Conservation (phyloP, 2,329 filamentous ascomycete genomes). For the Aspergillus uvarum region DNA sequence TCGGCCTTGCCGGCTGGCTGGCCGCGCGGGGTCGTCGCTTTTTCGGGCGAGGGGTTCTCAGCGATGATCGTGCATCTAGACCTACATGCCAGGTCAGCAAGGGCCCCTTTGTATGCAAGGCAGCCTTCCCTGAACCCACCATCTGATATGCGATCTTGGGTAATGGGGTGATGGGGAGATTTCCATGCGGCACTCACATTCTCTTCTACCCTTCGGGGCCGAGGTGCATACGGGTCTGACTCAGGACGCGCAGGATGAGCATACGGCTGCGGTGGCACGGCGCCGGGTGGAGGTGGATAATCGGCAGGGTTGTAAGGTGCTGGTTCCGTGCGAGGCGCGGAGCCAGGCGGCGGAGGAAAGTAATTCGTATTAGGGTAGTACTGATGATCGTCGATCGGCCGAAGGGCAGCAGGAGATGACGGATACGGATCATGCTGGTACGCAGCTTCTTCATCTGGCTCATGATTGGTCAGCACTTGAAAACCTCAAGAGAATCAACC, state of each 20-base stretch:
- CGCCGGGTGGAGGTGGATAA: slow-evolving; percentile 45
- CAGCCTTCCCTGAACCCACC: slow-evolving; percentile 41
- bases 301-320: slow-evolving; percentile 39
- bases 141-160: slow-evolving; percentile 39
- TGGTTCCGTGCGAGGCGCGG: slow-evolving; percentile 27
- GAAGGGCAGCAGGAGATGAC: slow-evolving; percentile 36
- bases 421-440: slow-evolving; percentile 42
- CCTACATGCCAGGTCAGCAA: slow-evolving; percentile 19
- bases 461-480: slow-evolving; percentile 23
- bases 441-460: slow-evolving; percentile 41
- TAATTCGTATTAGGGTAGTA: slow-evolving; percentile 44
- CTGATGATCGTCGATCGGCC: slow-evolving; percentile 33
- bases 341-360: slow-evolving; percentile 46
- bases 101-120: background rate
- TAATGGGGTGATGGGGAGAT: slow-evolving; percentile 34
- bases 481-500: background rate
- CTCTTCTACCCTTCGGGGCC: slow-evolving; percentile 46
- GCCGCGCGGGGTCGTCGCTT: slow-evolving; percentile 19
- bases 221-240: slow-evolving; percentile 41
- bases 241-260: slow-evolving; percentile 37
- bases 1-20: slow-evolving; percentile 29
- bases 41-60: slow-evolving; percentile 10
- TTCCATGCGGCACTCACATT: slow-evolving; percentile 51
- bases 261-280: slow-evolving; percentile 40
- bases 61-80: slow-evolving; percentile 18